A percentile compares a stretch with the other conserved stretches of the same genome.
Evolutionary conservation across 768 basidiomycete genomes (phyloP).

Genomic region (Lanmaoa rubissima): DNA sequence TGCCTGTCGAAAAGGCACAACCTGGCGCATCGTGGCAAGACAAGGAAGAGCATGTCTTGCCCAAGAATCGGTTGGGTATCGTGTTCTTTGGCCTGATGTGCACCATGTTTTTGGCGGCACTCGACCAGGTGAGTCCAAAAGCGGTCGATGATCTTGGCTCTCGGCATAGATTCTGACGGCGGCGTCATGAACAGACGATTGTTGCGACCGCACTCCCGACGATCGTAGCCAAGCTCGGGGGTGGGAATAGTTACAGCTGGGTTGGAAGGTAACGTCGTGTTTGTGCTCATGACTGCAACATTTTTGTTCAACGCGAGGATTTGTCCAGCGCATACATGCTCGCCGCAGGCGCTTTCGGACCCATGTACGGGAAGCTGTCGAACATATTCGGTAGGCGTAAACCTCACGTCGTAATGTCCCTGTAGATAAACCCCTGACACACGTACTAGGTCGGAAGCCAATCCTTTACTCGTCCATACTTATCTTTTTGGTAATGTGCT

Average conservation of each 20-base stretch:
- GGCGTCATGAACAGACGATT: slow-evolving; percentile 45
- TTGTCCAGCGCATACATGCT: slow-evolving; percentile 68
- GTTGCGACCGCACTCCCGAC: slow-evolving; percentile 77
- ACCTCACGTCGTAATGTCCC: neutral
- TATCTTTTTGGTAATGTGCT: slow-evolving; percentile 58
- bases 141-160: neutral
- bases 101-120: slow-evolving; percentile 40
- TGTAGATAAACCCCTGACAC: slow-evolving; percentile 22
- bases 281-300: neutral
- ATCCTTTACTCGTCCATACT: slow-evolving; percentile 64
- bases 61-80: slow-evolving; percentile 28
- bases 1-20: slow-evolving; percentile 21
- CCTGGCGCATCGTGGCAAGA: slow-evolving; percentile 56
- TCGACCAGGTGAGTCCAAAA: slow-evolving; percentile 50
- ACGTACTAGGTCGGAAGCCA: slow-evolving; percentile 56
- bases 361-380: slow-evolving; percentile 77
- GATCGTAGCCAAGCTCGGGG: slow-evolving; percentile 63
- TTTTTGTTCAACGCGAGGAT: neutral
- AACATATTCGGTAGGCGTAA: slow-evolving; percentile 43
- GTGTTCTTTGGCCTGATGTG: slow-evolving; percentile 33
- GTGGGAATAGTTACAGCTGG: slow-evolving; percentile 67
- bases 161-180: neutral
- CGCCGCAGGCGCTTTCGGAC: slow-evolving; percentile 61
- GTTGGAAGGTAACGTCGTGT: slow-evolving; percentile 54
- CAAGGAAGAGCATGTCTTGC: slow-evolving; percentile 54